phyloP scores from a whole-genome alignment of 306 rosid species.

The Fagus sylvatica region DNA sequence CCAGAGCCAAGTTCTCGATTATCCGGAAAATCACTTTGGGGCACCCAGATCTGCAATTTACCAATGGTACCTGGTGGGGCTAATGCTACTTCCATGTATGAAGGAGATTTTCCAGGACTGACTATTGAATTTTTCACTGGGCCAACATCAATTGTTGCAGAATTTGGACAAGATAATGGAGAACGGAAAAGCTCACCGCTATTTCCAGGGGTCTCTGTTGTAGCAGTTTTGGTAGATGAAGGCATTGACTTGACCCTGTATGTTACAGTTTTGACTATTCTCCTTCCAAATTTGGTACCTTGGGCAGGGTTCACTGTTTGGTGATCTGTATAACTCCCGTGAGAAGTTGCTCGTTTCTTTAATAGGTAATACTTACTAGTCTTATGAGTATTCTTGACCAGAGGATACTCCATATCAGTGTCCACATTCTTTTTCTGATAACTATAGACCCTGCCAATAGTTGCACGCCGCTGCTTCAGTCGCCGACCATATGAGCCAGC shows the following conservation, averaged over 20 bases:
- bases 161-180: slow-evolving; percentile 47
- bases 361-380: slow-evolving; percentile 61
- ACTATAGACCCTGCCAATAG: slow-evolving; percentile 72
- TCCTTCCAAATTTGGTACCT: slow-evolving; percentile 82
- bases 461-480: slow-evolving; percentile 78
- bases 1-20: slow-evolving; percentile 36
- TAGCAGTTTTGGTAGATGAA: slow-evolving; percentile 45
- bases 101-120: slow-evolving; percentile 92
- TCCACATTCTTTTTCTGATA: slow-evolving; percentile 80
- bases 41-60: slow-evolving; percentile 61
- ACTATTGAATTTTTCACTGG: slow-evolving; percentile 56
- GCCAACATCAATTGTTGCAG: slow-evolving; percentile 43
- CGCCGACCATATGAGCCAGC: slow-evolving; percentile 71
- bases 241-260: slow-evolving; percentile 87
- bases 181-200: slow-evolving; percentile 41
- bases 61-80: slow-evolving; percentile 95
- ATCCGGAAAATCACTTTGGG: slow-evolving; percentile 46
- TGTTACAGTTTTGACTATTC: slow-evolving; percentile 66
- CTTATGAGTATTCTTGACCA: slow-evolving; percentile 53
- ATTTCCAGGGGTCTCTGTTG: slow-evolving; percentile 39
- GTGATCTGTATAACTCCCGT: slow-evolving; percentile 65
- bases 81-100: slow-evolving; percentile 98
- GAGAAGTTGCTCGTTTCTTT: slow-evolving; percentile 73
- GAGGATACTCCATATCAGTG: slow-evolving; percentile 47
- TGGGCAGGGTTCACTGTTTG: slow-evolving; percentile 57